Evolutionary conservation across 1,139 yeast species (phyloP), one percentile per base, ranked within the genome.

Genomic region (Hanseniaspora uvarum): DNA sequence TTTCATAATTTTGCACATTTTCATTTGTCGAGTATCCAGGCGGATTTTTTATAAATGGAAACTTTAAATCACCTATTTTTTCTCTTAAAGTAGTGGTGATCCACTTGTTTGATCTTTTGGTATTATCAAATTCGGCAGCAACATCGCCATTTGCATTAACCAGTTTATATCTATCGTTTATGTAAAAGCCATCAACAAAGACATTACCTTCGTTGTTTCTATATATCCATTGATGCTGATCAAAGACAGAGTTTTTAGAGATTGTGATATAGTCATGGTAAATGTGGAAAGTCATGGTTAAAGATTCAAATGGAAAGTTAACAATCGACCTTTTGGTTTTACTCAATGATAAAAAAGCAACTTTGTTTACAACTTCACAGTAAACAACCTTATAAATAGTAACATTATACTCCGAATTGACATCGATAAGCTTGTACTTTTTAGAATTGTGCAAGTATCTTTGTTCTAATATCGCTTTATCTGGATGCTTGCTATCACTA

Each of bases 41-140:
- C 19, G 16, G 48, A 38, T 33, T 31, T 14, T 12, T 14, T 31
- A 31, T 14, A 11, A 11, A 6, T 31, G 34, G 34, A 28, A 41
- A 39, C n/a, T 16, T 30, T 23, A 48, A 16, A 24, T 30, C 19
- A 23, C 52, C 37, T n/a, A 48, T 33, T 24, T 48, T 40, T n/a
- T 40, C 52, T 21, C 34, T 48, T 14, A 18, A 23, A 6, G 46
- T 48, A 16, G 36, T 36, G 4, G 37, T 21, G 1, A 48, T n/a
- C 52, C 52, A 48, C 21, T 48, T 48, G 19, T 48, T 48, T 12
- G 52, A 23, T 33, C 52, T 40, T 2, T 11, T 23, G 5, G 46
- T 31, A 23, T 48, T 31, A 24, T 48, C 52, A 40, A 23, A 48
- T 21, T 40, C 46, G 14, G 46, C 44, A 19, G 45, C 45, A 23